A percentile compares a stretch with the other conserved stretches of the same genome.
Conservation (phyloP, 305 asterid genomes). For the Rubia balearica region DNA sequence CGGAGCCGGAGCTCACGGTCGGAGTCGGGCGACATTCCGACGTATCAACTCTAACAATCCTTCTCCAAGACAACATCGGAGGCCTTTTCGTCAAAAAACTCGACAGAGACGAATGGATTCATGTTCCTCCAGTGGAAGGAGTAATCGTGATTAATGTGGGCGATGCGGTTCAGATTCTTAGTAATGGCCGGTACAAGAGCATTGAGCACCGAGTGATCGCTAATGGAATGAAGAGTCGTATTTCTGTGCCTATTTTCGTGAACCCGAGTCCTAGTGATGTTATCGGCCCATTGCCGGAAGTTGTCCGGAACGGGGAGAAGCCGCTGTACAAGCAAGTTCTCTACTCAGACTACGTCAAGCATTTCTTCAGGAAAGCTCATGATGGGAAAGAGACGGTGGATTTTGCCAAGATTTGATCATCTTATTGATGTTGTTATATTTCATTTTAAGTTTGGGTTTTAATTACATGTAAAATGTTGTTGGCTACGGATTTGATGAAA, state of each 20-base stretch:
- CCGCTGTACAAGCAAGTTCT: slow-evolving; percentile 23
- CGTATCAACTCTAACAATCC: slow-evolving; percentile 20
- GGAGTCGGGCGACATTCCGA: slow-evolving; percentile 28
- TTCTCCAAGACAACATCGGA: slow-evolving; percentile 23
- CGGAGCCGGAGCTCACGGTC: slow-evolving; percentile 18
- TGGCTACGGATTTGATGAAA: too few relatives aligned
- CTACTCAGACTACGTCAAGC: slow-evolving; percentile 23
- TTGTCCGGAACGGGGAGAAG: slow-evolving; percentile 18
- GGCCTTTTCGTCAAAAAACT: slow-evolving; percentile 17
- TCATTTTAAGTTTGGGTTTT: too few relatives aligned
- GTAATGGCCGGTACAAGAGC: slow-evolving; percentile 24
- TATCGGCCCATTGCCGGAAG: slow-evolving; percentile 17
- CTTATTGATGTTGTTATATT: too few relatives aligned
- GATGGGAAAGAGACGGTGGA: slow-evolving; percentile 22
- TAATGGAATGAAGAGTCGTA: slow-evolving; percentile 14
- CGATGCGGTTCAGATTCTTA: slow-evolving; percentile 25
- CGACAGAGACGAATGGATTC: slow-evolving; percentile 8
- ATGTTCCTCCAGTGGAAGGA: slow-evolving; percentile 15
- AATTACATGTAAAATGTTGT: too few relatives aligned
- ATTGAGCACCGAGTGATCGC: slow-evolving; percentile 25
- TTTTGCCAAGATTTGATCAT: slow-evolving; percentile 24
- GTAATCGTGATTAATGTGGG: slow-evolving; percentile 23
- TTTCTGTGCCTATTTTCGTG: slow-evolving; percentile 23
- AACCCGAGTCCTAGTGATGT: slow-evolving; percentile 19
- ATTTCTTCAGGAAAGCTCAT: slow-evolving; percentile 28